Base-by-base conservation (phyloP, 495 filamentous ascomycete genomes). In the Penicillium manginii region DNA sequence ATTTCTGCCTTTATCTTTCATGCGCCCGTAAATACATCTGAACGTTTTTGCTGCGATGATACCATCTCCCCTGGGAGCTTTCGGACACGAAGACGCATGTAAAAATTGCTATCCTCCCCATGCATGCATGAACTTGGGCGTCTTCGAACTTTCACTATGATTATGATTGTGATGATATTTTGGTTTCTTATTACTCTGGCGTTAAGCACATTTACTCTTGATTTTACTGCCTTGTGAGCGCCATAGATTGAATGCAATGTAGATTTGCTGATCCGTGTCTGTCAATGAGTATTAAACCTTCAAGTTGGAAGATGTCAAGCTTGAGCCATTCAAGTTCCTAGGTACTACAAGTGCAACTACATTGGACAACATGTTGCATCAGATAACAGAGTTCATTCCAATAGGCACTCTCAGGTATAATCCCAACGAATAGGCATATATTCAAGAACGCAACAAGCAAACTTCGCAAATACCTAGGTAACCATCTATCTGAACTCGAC, bases 21-120 rank as follows among this genome's bases (percentile, higher is more conserved):
- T 55, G 52, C 50, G 39, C 53, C 53, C 35, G 58, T 52, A 49
- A 26, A 61, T 56, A 61, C 52, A n/a, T 46, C 39, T 32, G 18
- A 31, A 17, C 45, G 12, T 51, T 56, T 55, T 56, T 56, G 32
- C 53, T 56, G 53, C 58, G 53, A 57, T 61, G 58, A 61, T 61
- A 61, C 58, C 53, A 57, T 55, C 18, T 40, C 33, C n/a, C 26
- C 26, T 2, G 21, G 35, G 35, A 53, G 29, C 29, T 19, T 22
- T 22, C 15, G 37, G 35, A 57, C 19, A 51, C 17, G 55, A 50
- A 23, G 35, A 50, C 37, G 55, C 47, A 51, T 57, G 55, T 43
- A 57, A 43, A 43, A 26, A 50, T 57, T 57, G 55, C 47, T 57
- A 39, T 14, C 35, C 51, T 53, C 4, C 21, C 26, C 26, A 40